These are phyloP conservation scores for Trichoderma oligosporum DNA, from an alignment of 2,329 filamentous ascomycete genomes.

Conservation along the genomic window DNA sequence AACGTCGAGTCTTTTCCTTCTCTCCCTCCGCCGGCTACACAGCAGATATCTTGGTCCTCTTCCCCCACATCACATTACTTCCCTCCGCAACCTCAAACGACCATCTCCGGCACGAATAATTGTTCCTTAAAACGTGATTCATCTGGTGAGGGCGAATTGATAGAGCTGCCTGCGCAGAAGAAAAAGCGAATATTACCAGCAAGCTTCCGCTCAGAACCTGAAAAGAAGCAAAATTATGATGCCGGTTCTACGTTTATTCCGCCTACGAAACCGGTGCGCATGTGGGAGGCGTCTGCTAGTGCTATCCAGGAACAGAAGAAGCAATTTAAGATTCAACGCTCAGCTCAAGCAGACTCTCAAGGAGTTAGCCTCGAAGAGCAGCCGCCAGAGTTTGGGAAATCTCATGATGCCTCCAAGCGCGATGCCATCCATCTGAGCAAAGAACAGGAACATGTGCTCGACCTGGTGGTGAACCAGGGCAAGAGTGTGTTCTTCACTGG, in stretches of 20 bases:
- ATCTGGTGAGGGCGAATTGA: constrained; percentile 30
- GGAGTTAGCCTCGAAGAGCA: constrained; percentile 28
- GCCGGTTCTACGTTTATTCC: constrained; percentile 26
- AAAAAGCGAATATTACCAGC: constrained; percentile 59
- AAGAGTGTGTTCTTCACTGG: constrained; percentile 98
- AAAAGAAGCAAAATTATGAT: constrained; percentile 27
- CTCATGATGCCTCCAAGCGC: constrained; percentile 38
- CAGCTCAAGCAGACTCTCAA: constrained; percentile 32
- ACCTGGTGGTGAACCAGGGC: constrained; percentile 72
- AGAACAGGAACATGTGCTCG: constrained; percentile 80
- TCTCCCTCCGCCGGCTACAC: constrained; percentile 29
- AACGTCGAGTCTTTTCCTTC: constrained; percentile 28
- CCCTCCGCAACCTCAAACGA: constrained; percentile 35
- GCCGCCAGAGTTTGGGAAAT: constrained; percentile 1
- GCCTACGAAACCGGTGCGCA: constrained; percentile 35
- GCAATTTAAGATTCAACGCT: constrained; percentile 58
- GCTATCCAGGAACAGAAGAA: constrained; percentile 75
- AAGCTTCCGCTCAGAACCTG: constrained; percentile 35
- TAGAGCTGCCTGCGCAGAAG: constrained; percentile 27
- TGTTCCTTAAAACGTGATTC: constrained; percentile 43
- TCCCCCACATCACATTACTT: constrained; percentile 52
- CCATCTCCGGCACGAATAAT: constrained; percentile 23
- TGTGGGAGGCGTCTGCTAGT: constrained; percentile 72
- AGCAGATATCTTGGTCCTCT: constrained; percentile 67
- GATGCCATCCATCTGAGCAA: constrained; percentile 68